Conservation (phyloP, 495 filamentous ascomycete species). For the Oidiodendron maius region DNA sequence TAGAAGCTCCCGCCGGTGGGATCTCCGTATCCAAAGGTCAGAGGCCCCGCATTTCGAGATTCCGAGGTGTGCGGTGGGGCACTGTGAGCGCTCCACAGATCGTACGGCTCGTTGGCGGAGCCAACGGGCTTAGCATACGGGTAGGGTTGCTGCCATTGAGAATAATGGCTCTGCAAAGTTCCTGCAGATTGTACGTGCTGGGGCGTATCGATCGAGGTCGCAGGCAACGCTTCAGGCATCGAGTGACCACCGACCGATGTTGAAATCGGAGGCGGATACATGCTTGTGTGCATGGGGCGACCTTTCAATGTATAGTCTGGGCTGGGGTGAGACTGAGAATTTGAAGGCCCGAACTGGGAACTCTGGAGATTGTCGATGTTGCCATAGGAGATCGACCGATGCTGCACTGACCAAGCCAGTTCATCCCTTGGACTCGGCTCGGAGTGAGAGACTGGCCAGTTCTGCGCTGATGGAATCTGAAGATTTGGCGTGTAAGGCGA, state of each 20-base stretch:
- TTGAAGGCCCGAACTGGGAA: too few relatives aligned
- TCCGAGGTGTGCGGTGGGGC: slow-evolving; percentile 7
- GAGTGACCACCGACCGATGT: slow-evolving; percentile 7
- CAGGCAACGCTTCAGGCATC: slow-evolving; percentile 4
- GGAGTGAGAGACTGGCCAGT: slow-evolving; percentile 17
- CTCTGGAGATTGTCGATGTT: slow-evolving; percentile 20
- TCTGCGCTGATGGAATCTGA: slow-evolving; percentile 18
- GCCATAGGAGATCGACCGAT: slow-evolving; percentile 24
- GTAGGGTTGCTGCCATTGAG: slow-evolving; percentile 21
- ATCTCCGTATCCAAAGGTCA: slow-evolving; percentile 20
- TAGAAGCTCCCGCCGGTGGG: slow-evolving; percentile 14
- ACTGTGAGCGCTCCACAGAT: slow-evolving; percentile 12
- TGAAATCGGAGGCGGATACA: slow-evolving; percentile 22
- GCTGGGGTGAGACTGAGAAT: slow-evolving; percentile 13
- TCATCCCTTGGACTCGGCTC: slow-evolving; percentile 22
- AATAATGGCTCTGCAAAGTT: slow-evolving; percentile 11
- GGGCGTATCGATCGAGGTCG: slow-evolving; percentile 1
- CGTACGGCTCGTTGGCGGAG: slow-evolving; percentile 14
- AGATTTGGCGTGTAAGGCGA: slow-evolving; percentile 21
- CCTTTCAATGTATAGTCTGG: slow-evolving; percentile 18
- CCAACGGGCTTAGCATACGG: slow-evolving; percentile 17
- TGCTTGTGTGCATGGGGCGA: slow-evolving; percentile 13
- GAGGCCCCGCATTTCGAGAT: slow-evolving; percentile 1
- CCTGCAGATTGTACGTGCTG: slow-evolving; percentile 16
- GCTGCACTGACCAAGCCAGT: slow-evolving; percentile 20